These are phyloP conservation scores for Cucumis melo DNA, from an alignment of 306 rosid species.

Conservation along the genomic window DNA sequence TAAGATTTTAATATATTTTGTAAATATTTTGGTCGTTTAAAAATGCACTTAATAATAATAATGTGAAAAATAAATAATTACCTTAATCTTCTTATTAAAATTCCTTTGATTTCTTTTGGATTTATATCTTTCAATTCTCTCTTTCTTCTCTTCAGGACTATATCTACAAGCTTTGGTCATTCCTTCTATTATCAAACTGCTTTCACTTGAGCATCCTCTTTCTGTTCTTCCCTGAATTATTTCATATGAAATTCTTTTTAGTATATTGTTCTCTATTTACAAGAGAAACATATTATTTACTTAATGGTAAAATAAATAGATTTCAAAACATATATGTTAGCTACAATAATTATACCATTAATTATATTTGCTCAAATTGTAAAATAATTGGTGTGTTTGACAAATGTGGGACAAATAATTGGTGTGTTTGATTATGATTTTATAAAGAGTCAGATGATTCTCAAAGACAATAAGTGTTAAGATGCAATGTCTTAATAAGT, in stretches of 20 bases:
- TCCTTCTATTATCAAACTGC: constrained; percentile 71
- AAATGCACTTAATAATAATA: background rate
- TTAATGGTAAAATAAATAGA: too few relatives aligned
- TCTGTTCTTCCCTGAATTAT: constrained; percentile 17
- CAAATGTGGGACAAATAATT: background rate
- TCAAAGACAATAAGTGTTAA: background rate
- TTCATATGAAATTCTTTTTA: too few relatives aligned
- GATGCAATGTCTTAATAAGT: too few relatives aligned
- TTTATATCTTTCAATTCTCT: constrained; percentile 72
- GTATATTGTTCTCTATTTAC: too few relatives aligned
- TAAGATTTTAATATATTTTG: too few relatives aligned
- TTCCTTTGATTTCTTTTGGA: constrained; percentile 72
- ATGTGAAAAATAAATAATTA: background rate
- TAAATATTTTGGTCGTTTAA: too few relatives aligned
- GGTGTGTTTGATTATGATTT: background rate
- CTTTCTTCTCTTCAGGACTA: constrained; percentile 75
- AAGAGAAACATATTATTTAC: too few relatives aligned
- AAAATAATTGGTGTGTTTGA: background rate
- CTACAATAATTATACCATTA: too few relatives aligned
- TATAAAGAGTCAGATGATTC: background rate
- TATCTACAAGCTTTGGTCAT: constrained; percentile 65
- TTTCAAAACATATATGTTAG: too few relatives aligned
- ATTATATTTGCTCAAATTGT: too few relatives aligned
- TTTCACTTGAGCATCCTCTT: constrained; percentile 54
- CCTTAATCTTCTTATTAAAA: constrained; percentile 94